Evolutionary conservation across 2,329 filamentous ascomycete species (phyloP).

Genomic region (Colletotrichum coccodes): DNA sequence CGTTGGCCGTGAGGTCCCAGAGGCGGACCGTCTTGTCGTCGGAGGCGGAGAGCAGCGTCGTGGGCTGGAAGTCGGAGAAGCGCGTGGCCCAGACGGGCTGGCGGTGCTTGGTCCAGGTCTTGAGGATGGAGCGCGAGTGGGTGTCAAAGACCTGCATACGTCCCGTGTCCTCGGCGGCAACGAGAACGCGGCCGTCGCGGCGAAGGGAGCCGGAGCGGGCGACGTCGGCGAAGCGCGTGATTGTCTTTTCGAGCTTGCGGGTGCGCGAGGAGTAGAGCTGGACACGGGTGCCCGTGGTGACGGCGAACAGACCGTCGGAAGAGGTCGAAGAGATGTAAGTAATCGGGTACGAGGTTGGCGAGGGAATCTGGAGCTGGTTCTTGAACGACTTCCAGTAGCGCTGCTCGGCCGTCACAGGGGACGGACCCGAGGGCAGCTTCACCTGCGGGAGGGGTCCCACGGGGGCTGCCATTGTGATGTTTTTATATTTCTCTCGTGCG

Average conservation of each 20-base stretch:
- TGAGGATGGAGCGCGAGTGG: conserved; percentile 86
- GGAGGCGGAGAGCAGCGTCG: conserved; percentile 86
- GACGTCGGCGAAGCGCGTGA: conserved; percentile 92
- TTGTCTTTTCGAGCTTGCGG: conserved; percentile 91
- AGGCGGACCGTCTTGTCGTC: conserved; percentile 93
- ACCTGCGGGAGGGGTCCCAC: conserved; percentile 83
- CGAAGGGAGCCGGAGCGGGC: conserved; percentile 91
- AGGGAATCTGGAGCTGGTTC: conserved; percentile 89
- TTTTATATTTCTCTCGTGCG: background rate
- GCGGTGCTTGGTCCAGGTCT: conserved; percentile 95
- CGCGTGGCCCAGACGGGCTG: conserved; percentile 92
- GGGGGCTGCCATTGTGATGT: conserved; percentile 79
- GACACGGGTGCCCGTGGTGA: conserved; percentile 92
- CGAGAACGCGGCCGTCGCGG: conserved; percentile 86
- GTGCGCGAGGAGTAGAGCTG: conserved; percentile 95
- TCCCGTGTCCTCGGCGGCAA: conserved; percentile 91
- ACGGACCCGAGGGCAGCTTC: conserved; percentile 85
- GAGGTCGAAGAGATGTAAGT: conserved; percentile 82
- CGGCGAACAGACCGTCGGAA: conserved; percentile 81
- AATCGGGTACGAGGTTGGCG: conserved; percentile 88
- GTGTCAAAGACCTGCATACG: conserved; percentile 96
- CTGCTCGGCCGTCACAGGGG: conserved; percentile 89
- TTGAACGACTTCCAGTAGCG: conserved; percentile 97
- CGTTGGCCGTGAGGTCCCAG: conserved; percentile 90
- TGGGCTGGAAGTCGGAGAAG: conserved; percentile 91